Conservation (phyloP, 495 filamentous ascomycete species). For the Aspergillus ellipticus region DNA sequence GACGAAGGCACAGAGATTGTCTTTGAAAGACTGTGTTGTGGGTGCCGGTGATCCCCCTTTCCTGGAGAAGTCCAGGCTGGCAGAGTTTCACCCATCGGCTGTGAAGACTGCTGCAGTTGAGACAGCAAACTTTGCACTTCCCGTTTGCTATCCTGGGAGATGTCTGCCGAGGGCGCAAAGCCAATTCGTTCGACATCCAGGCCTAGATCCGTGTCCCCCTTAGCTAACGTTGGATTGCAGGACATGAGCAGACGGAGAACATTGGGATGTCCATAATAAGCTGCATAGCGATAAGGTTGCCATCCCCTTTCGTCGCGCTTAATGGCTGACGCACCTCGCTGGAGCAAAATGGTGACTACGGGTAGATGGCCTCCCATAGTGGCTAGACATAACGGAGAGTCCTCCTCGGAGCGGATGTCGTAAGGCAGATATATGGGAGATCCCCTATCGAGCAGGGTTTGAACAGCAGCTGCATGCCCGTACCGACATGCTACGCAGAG, state of each 20-base stretch:
- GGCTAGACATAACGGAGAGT: constrained; percentile 42
- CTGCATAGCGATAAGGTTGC: constrained; percentile 38
- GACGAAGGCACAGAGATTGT: not conserved
- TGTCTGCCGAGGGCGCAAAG: constrained; percentile 22
- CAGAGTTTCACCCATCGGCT: not conserved
- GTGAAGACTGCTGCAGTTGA: constrained; percentile 5
- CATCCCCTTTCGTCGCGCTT: constrained; percentile 40
- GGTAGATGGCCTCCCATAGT: constrained; percentile 36
- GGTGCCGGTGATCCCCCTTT: no score
- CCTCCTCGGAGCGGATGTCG: constrained; percentile 27
- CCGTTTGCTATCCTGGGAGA: constrained; percentile 21
- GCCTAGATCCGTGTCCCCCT: constrained; percentile 10
- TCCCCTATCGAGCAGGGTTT: constrained; percentile 36
- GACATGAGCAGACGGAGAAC: constrained; percentile 27
- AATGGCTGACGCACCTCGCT: constrained; percentile 33
- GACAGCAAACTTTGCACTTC: constrained; percentile 19
- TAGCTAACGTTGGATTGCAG: constrained; percentile 7
- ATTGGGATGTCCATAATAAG: constrained; percentile 36
- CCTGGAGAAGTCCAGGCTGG: not conserved
- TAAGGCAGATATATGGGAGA: constrained; percentile 29
- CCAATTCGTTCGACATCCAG: constrained; percentile 21
- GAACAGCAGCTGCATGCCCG: constrained; percentile 35
- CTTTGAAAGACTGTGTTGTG: no score
- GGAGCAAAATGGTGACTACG: constrained; percentile 35
- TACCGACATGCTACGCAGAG: constrained; percentile 33